These are phyloP conservation scores for Stephanodiscus triporus DNA, from an alignment of 108 stramenopile genomes.

Conservation along the genomic window DNA sequence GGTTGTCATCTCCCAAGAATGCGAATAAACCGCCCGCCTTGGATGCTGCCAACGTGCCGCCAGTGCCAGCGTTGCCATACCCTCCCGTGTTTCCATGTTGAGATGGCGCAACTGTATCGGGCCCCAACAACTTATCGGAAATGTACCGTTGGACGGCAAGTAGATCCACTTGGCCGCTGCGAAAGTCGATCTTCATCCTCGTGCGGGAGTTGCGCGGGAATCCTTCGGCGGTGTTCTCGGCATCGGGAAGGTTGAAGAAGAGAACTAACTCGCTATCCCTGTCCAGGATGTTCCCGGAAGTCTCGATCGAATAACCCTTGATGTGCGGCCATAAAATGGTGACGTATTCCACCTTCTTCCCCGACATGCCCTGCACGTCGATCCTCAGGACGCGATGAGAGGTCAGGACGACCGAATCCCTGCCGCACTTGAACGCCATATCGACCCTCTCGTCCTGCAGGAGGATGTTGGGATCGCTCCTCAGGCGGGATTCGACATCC, in stretches of 20 bases:
- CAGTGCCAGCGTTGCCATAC: too few relatives aligned
- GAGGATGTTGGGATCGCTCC: conserved; percentile 27
- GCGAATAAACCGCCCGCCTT: conserved; percentile 33
- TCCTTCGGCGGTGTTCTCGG: conserved; percentile 16
- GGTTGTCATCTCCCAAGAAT: conserved; percentile 62
- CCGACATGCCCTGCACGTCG: conserved; percentile 55
- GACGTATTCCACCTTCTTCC: conserved; percentile 53
- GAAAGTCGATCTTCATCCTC: conserved; percentile 61
- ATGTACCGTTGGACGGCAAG: conserved; percentile 65
- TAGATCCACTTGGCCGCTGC: conserved; percentile 58
- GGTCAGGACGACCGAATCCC: conserved; percentile 51
- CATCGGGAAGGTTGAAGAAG: conserved; percentile 55
- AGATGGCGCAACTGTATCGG: conserved; percentile 45
- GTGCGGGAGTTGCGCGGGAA: conserved; percentile 49
- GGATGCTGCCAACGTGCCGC: conserved; percentile 17
- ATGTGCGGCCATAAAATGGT: conserved; percentile 63
- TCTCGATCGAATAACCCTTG: conserved; percentile 71
- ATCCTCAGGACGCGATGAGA: conserved; percentile 44
- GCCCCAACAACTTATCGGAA: conserved; percentile 59
- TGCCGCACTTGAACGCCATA: conserved; percentile 57
- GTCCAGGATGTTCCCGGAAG: conserved; percentile 68
- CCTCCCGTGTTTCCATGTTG: conserved; percentile 27
- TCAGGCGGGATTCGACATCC: conserved; percentile 39
- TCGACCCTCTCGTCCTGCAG: conserved; percentile 52
- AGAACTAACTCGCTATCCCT: conserved; percentile 64